Evolutionary conservation across 2,329 filamentous ascomycete genomes (phyloP).

Genomic region (Akanthomyces lecanii): DNA sequence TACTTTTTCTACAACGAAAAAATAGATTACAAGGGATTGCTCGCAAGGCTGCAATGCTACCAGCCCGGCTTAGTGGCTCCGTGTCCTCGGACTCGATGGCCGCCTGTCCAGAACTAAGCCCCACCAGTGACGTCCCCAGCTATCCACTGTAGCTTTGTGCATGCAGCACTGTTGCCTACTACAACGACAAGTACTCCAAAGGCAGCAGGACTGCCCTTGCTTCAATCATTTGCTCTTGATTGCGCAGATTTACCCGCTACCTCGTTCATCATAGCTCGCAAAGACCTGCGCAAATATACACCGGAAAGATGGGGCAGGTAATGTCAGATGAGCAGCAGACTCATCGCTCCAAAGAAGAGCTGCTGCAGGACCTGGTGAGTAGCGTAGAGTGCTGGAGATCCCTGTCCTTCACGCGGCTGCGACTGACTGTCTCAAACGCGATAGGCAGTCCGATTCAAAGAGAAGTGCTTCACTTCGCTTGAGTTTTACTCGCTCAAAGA

Average conservation of each 20-base stretch:
- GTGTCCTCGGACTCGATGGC: background rate
- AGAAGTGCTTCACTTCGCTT: slow-evolving; percentile 65
- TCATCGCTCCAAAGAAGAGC: slow-evolving; percentile 47
- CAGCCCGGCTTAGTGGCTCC: background rate
- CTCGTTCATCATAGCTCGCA: too few relatives aligned
- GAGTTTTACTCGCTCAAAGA: slow-evolving; percentile 71
- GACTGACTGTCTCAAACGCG: background rate
- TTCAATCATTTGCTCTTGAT: background rate
- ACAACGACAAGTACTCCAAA: background rate
- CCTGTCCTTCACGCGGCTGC: background rate
- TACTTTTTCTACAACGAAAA: too few relatives aligned
- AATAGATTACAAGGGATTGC: background rate
- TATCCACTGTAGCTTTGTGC: background rate
- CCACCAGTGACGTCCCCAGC: slow-evolving; percentile 12
- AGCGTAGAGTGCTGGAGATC: slow-evolving; percentile 1
- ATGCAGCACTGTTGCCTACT: background rate
- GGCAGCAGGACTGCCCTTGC: background rate
- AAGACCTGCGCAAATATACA: background rate
- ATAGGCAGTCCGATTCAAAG: slow-evolving; percentile 60
- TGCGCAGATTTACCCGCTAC: too few relatives aligned
- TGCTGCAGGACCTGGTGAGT: slow-evolving; percentile 49
- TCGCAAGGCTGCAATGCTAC: background rate
- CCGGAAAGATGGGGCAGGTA: slow-evolving; percentile 46
- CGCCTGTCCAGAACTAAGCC: background rate
- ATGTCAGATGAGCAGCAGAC: slow-evolving; percentile 43